Evolutionary conservation across 257 asterid genomes (phyloP).

Genomic region (Ligustrum vulgare): DNA sequence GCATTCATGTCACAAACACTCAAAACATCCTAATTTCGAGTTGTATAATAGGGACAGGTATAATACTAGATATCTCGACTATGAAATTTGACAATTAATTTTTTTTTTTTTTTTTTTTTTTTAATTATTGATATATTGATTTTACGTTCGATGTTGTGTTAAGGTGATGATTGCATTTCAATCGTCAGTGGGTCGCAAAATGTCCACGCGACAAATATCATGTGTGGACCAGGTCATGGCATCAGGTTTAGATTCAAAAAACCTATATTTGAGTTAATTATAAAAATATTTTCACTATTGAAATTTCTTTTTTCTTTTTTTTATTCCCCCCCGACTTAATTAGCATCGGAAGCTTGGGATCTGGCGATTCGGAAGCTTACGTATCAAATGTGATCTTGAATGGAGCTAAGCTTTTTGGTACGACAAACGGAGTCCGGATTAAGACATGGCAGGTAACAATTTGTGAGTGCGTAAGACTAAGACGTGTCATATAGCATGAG

Average conservation of each 20-base stretch:
- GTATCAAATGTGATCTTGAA: slow-evolving; percentile 61
- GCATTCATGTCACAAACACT: slow-evolving; percentile 63
- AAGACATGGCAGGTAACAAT: slow-evolving; percentile 82
- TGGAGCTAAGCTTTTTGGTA: slow-evolving; percentile 66
- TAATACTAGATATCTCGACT: neutral
- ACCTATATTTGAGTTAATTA: neutral
- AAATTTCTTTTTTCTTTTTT: neutral
- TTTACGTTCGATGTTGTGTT: neutral
- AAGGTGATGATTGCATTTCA: slow-evolving; percentile 87
- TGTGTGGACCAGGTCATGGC: slow-evolving; percentile 97
- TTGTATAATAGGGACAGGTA: slow-evolving; percentile 66
- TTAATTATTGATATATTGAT: neutral
- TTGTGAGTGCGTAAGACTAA: neutral
- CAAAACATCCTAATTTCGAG: slow-evolving; percentile 49
- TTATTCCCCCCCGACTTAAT: neutral
- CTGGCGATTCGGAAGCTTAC: slow-evolving; percentile 48
- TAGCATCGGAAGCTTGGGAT: slow-evolving; percentile 71
- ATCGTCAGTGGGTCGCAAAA: slow-evolving; percentile 62
- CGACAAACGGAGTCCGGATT: slow-evolving; percentile 80
- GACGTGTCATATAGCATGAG: neutral
- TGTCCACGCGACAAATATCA: slow-evolving; percentile 43
- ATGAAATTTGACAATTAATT: neutral
- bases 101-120: too few relatives aligned
- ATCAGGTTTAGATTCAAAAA: slow-evolving; percentile 52
- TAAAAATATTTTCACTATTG: neutral